Evolutionary conservation across 768 basidiomycete genomes (phyloP), one percentile per base, ranked within the genome.

Genomic region (Trametes cingulata): DNA sequence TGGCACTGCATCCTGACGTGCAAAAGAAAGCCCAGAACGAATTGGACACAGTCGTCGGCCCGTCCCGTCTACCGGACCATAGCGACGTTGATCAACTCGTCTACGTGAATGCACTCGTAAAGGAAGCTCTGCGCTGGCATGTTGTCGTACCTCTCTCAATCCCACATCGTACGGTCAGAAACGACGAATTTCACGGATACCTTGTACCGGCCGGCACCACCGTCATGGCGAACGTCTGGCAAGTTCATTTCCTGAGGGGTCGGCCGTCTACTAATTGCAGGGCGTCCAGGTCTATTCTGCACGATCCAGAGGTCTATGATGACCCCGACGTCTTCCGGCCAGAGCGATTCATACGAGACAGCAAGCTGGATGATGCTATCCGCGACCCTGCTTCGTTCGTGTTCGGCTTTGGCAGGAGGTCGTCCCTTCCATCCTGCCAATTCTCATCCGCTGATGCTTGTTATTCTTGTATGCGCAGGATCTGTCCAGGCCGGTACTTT

Each of bases 251-350:
- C 6, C 6, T 33, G 29, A 33, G 10, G 6, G 4, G 29, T 15
- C 17, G n/a, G 15, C 6, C 63, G 29, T 56, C 60, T 41, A 13
- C 41, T 14, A 25, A 52, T 5, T 36, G 66, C 13, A 14, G 43
- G 3, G 65, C 60, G 57, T 54, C 64, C 36, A 41, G 56, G 57
- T 48, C 20, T 17, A 52, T 68, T n/a, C 19, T 61, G 47, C 64
- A 66, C 71, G 97, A 99, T 73, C 83, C 89, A 22, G 77, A 79
- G 37, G 83, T 93, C 39, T 99, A 91, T 79, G 90, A 91, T 22
- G 83, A 93, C 36, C 96, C 95, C 12, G 90, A 95, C 33, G 70
- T 73, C 42, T 87, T 98, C 74, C 61, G 77, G 12, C 97, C 97
- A 6, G 95, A 98, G 69, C 87, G 97, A 52, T 99, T 58, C 50